Percentiles rank a stretch among this genome's conserved stretches.
phyloP scores from a whole-genome alignment of 192 early-diverging fungal species.

The Borealophlyctis nickersoniae region DNA sequence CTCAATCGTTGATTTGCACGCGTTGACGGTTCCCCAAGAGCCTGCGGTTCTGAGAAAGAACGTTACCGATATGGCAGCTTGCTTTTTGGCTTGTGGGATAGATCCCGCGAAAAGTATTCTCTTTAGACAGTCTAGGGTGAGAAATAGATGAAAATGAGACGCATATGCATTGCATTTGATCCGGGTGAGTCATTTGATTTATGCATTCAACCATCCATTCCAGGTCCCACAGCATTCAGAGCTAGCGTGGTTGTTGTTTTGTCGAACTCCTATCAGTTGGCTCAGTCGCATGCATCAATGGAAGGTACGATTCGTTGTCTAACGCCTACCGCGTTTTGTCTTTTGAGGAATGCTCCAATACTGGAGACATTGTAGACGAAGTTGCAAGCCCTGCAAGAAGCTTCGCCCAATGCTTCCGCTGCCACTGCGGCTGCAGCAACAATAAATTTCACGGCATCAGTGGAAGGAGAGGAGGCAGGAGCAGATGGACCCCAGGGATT shows the following conservation, averaged over 20 bases:
- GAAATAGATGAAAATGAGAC: no score
- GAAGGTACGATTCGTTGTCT: constrained; percentile 60
- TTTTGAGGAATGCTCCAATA: no score
- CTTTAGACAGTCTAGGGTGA: constrained; percentile 83
- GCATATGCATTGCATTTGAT: no score
- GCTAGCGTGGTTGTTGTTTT: constrained; percentile 82
- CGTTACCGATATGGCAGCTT: constrained; percentile 69
- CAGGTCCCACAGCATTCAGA: constrained; percentile 63
- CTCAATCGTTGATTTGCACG: constrained; percentile 88
- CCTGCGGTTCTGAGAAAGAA: constrained; percentile 60
- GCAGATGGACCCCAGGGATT: constrained; percentile 45
- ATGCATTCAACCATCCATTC: constrained; percentile 12
- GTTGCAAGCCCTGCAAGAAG: constrained; percentile 30
- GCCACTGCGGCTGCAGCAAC: constrained; percentile 28
- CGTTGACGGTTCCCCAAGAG: constrained; percentile 75
- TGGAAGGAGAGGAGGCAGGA: constrained; percentile 10
- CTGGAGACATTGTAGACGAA: no score
- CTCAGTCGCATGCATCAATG: constrained; percentile 94
- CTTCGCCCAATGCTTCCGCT: neutral
- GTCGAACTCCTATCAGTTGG: constrained; percentile 85
- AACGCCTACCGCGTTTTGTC: no score
- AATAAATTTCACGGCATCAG: constrained; percentile 14
- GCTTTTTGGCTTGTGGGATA: constrained; percentile 81
- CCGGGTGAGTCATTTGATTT: constrained; percentile 11
- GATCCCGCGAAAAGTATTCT: constrained; percentile 67